Evolutionary conservation across 371 early-diverging fungal species (phyloP).

Genomic region (Mortierella sp.): DNA sequence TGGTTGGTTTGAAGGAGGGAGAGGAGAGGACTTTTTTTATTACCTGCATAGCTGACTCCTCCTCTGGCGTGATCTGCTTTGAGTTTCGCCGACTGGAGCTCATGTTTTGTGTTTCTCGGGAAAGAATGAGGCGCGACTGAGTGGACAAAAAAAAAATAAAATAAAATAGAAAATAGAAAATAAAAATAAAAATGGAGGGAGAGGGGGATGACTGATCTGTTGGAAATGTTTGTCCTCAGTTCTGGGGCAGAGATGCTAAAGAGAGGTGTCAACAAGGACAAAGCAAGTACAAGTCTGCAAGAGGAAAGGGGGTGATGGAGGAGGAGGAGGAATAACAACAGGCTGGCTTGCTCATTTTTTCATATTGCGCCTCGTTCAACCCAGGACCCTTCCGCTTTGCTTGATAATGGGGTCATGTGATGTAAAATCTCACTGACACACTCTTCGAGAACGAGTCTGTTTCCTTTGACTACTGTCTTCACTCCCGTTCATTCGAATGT

Average conservation of each 20-base stretch:
- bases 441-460: too few species aligned
- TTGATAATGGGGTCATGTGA: not conserved
- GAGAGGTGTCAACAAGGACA: not conserved
- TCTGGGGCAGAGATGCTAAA: not conserved
- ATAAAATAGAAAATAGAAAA: too few species aligned
- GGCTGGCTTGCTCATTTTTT: not conserved
- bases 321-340: not conserved
- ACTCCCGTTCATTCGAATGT: conserved; percentile 64
- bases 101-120: conserved; percentile 20
- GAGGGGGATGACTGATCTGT: not conserved
- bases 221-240: not conserved
- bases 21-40: conserved; percentile 5
- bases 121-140: not conserved
- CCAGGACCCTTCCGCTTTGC: too few species aligned
- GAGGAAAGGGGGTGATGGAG: not conserved
- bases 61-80: conserved; percentile 52
- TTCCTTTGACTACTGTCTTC: conserved; percentile 66
- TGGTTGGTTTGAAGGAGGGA: too few species aligned
- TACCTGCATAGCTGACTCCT: conserved; percentile 47
- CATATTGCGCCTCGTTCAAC: not conserved
- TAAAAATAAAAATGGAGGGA: not conserved
- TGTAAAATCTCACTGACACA: not conserved
- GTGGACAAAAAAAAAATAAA: not conserved
- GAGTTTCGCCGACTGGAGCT: conserved; percentile 50
- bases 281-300: not conserved